Base-by-base conservation (phyloP, 2,329 filamentous ascomycete genomes). In the Aureobasidium sp. region DNA sequence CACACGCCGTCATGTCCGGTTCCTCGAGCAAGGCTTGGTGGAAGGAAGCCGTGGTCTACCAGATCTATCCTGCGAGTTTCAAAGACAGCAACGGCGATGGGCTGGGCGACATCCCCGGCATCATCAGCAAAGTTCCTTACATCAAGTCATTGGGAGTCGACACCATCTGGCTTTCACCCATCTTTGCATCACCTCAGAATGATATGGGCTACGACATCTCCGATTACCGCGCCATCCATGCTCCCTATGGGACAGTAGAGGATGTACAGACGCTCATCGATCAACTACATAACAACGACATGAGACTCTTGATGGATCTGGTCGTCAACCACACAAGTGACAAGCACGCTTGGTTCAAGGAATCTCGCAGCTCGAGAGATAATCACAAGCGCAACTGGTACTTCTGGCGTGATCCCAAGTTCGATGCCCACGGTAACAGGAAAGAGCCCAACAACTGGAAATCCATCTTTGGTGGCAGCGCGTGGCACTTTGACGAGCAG, bases 381-480 rank as follows among this genome's bases (percentile, higher is more conserved):
- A 87, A 79, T 68, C 79, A 84, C 6, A 88, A 88, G 70, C 78
- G 87, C 1, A 80, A 88, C 70, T 90, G 87, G 86, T 89, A 88
- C 68, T 82, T 86, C 61, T 82, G 80, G 80, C 73, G 72, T 70
- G 70, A 75, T 51, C 76, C 77, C 71, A 61, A 49, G 25, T 29
- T 36, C 47, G 66, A 66, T 47, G 69, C 75, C 17, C 75, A 84
- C 34, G 87, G 87, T 3, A 81, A 80, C 29, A 81, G 86, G 1
- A 79, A 86, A 58, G 86, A 88, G 0, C 89, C 89, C 0, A 92
- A 89, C 67, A 92, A 92, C 73, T 92, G 88, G 81, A 87, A 81
- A 75, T 66, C 82, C 74, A 76, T 84, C 79, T 75, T 88, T 85
- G 73, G 72, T n/a, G 70, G 70, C 11, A 84, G 78, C 63, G 79